Conservation (phyloP, 768 basidiomycete species). For the Exsudoporus frostii region DNA sequence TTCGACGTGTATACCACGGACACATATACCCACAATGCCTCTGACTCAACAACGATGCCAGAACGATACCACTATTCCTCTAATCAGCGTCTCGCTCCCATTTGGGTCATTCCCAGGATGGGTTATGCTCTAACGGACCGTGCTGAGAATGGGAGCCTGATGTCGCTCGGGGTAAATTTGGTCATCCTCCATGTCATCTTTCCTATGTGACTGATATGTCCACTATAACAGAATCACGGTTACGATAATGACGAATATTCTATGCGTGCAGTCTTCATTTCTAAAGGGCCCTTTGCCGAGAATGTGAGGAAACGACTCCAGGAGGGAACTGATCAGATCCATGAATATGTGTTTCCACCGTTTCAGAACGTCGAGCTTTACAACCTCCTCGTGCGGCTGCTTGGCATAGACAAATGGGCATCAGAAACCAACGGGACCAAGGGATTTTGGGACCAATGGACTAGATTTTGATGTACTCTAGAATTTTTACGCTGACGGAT, state of each 20-base stretch:
- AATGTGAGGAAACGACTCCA: not conserved
- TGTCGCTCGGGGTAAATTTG: constrained; percentile 64
- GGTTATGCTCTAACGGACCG: constrained; percentile 76
- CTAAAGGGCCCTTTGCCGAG: constrained; percentile 77
- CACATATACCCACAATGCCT: constrained; percentile 3
- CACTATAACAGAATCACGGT: constrained; percentile 65
- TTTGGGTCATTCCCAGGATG: constrained; percentile 77
- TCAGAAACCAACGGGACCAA: constrained; percentile 71
- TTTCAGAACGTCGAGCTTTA: constrained; percentile 85
- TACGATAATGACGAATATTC: constrained; percentile 73
- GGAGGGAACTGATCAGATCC: constrained; percentile 28
- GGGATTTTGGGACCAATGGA: constrained; percentile 76
- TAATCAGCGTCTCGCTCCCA: constrained; percentile 72
- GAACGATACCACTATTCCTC: constrained; percentile 69
- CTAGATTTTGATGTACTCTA: not conserved
- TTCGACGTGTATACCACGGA: constrained; percentile 52
- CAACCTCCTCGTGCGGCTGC: constrained; percentile 69
- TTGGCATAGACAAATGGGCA: constrained; percentile 54
- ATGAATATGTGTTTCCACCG: constrained; percentile 59
- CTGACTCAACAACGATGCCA: constrained; percentile 53
- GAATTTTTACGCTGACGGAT: not conserved
- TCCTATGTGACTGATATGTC: not conserved
- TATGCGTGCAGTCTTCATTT: constrained; percentile 89
- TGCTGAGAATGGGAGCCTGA: constrained; percentile 45
- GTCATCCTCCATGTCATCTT: not conserved